Percentiles rank a stretch among this genome's conserved stretches.
phyloP scores from a whole-genome alignment of 1,284 basidiomycete genomes.

The Boletus smithii region DNA sequence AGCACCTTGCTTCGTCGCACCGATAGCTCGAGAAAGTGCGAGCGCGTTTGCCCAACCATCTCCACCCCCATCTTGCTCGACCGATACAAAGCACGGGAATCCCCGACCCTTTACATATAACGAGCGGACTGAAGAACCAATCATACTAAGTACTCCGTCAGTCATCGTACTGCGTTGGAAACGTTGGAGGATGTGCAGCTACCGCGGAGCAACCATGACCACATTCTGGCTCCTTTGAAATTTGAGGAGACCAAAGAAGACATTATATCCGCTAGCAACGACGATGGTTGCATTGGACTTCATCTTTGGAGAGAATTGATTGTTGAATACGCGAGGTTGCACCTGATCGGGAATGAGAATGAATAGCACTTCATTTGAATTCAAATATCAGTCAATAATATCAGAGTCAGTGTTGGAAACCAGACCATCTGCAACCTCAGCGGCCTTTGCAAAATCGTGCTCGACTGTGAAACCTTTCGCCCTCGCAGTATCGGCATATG shows the following conservation, averaged over 20 bases:
- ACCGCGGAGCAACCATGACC: slow-evolving; percentile 63
- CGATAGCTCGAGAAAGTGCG: slow-evolving; percentile 55
- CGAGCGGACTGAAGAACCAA: slow-evolving; percentile 61
- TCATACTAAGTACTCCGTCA: slow-evolving; percentile 44
- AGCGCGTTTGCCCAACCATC: slow-evolving; percentile 46
- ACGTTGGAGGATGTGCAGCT: neutral
- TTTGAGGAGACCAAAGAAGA: slow-evolving; percentile 56
- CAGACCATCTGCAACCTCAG: slow-evolving; percentile 51
- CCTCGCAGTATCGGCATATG: slow-evolving; percentile 55
- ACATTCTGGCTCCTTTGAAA: slow-evolving; percentile 57
- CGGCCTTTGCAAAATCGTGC: slow-evolving; percentile 56
- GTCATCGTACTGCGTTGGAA: neutral
- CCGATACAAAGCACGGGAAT: slow-evolving; percentile 64
- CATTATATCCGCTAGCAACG: slow-evolving; percentile 64
- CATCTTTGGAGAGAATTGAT: slow-evolving; percentile 47
- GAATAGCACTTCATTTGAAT: slow-evolving; percentile 47
- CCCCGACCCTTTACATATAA: slow-evolving; percentile 58
- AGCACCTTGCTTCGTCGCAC: slow-evolving; percentile 63
- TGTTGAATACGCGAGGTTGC: slow-evolving; percentile 59
- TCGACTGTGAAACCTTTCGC: slow-evolving; percentile 56
- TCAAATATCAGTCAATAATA: slow-evolving; percentile 3
- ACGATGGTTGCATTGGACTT: slow-evolving; percentile 51
- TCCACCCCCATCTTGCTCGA: slow-evolving; percentile 59
- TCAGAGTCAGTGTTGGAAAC: slow-evolving; percentile 1
- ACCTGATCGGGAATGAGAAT: slow-evolving; percentile 62